Evolutionary conservation across 306 rosid species (phyloP), one percentile per base, ranked within the genome.

Genomic region (Abrus pulchellus): DNA sequence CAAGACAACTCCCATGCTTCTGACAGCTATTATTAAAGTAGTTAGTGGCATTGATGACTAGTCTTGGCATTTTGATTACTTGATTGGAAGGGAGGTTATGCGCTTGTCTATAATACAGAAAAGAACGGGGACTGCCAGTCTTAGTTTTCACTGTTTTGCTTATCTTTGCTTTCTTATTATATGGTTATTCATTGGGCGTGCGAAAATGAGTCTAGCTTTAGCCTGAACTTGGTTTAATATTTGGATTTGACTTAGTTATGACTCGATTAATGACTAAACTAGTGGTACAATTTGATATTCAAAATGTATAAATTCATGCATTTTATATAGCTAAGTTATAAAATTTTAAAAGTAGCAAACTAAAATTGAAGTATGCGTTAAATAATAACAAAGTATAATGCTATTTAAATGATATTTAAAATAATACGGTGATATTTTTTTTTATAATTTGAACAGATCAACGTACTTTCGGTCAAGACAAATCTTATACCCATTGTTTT

Each of bases 1-100:
- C 10, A 36, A 29, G 27, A 8, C 12, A 20, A 9, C 9, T 54
- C 14, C 1, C 40, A 72, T 40, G 14, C 3, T 72, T 52, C 57
- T 77, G 69, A 34, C 49, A 62, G 63, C 65, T 4, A 83, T 38
- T 36, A 36, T 71, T 48, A 33, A 11, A 34, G 32, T 54, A 30
- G 14, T 28, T 29, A 38, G 59, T 75, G 36, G 32, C 68, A 40
- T 61, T 80, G 47, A 70, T 60, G 41, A 71, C 32, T 9, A 36
- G 53, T 7, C 61, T 40, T 29, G 50, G 47, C 49, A 36, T n/a
- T 38, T 38, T 14, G 13, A 38, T 64, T 64, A 38, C 1, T 7
- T 36, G 48, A 63, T 64, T n/a, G 5, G 5, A n/a, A 64, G 6
- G 3, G 32, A 38, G 1, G 28, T 63, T 63, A 5, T 1, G 32